phyloP scores from a whole-genome alignment of 1,139 yeast genomes.

The Suhomyces taliae region DNA sequence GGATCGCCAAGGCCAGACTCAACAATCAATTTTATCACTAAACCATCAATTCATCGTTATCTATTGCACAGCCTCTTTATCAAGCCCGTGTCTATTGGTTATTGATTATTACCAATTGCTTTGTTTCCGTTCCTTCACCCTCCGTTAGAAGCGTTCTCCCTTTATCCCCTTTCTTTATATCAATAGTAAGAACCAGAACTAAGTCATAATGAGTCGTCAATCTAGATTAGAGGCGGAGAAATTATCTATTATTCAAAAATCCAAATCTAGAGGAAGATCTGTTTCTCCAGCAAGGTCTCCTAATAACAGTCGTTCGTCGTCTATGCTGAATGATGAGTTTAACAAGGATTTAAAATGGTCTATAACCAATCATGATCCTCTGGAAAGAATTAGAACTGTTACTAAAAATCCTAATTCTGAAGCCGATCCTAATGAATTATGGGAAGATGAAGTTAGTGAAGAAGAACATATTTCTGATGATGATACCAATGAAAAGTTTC shows the following conservation, averaged over 20 bases:
- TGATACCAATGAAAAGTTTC: slow-evolving; percentile 55
- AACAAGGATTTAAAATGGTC: slow-evolving; percentile 49
- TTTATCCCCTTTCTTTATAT: neutral
- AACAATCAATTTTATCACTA: neutral
- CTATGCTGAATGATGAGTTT: slow-evolving; percentile 39
- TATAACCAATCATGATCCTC: slow-evolving; percentile 57
- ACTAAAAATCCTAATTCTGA: slow-evolving; percentile 18
- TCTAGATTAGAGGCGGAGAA: slow-evolving; percentile 47
- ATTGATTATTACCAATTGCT: too few relatives aligned
- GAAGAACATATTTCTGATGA: slow-evolving; percentile 70
- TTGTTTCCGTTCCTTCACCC: too few relatives aligned
- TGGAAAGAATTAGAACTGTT: slow-evolving; percentile 38
- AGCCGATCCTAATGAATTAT: slow-evolving; percentile 22
- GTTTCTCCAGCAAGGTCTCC: slow-evolving; percentile 35
- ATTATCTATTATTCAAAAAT: slow-evolving; percentile 41
- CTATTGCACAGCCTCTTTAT: neutral
- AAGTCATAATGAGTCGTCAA: slow-evolving; percentile 31
- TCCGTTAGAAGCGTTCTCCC: neutral
- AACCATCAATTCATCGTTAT: neutral
- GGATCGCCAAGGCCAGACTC: neutral
- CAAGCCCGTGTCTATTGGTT: too few relatives aligned
- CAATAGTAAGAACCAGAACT: neutral
- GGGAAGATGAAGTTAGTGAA: slow-evolving; percentile 53
- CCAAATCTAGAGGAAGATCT: slow-evolving; percentile 43
- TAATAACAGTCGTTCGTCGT: slow-evolving; percentile 35